A percentile compares a stretch with the other conserved stretches of the same genome.
Evolutionary conservation across 441 rosid species (phyloP).

Genomic region (Populus hybrid): DNA sequence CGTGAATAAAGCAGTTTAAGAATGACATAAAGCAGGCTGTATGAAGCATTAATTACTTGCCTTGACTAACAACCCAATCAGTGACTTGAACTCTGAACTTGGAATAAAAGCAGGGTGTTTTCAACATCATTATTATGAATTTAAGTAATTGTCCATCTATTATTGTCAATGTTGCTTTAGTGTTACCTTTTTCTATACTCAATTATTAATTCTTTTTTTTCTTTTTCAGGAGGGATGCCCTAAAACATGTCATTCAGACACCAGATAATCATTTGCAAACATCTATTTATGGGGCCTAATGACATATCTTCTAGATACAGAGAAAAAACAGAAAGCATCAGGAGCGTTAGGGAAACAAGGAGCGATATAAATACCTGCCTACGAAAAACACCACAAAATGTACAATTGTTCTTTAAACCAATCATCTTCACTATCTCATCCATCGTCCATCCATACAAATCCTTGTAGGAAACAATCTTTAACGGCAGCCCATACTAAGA

Average conservation of each 20-base stretch:
- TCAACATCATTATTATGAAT: background rate
- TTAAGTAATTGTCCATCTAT: background rate
- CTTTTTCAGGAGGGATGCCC: background rate
- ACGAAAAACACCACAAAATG: slow-evolving; percentile 94
- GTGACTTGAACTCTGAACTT: background rate
- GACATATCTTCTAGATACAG: background rate
- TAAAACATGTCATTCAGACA: background rate
- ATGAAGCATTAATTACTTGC: background rate
- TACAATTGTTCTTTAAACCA: slow-evolving; percentile 89
- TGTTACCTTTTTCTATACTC: background rate
- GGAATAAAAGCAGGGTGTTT: background rate
- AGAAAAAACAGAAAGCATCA: background rate
- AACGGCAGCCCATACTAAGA: slow-evolving; percentile 80
- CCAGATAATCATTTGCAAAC: background rate
- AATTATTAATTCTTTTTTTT: background rate
- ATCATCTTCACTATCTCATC: slow-evolving; percentile 95
- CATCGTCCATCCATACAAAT: slow-evolving; percentile 98
- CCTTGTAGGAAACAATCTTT: slow-evolving; percentile 85
- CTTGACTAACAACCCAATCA: background rate
- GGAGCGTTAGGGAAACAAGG: background rate
- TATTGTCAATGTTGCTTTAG: background rate
- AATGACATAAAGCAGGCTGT: background rate
- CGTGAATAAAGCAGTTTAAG: background rate
- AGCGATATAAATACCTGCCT: slow-evolving; percentile 50
- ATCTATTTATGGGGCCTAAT: background rate